These are phyloP conservation scores for Psilocybe mexicana DNA, from an alignment of 1,284 basidiomycete genomes.

Conservation along the genomic window DNA sequence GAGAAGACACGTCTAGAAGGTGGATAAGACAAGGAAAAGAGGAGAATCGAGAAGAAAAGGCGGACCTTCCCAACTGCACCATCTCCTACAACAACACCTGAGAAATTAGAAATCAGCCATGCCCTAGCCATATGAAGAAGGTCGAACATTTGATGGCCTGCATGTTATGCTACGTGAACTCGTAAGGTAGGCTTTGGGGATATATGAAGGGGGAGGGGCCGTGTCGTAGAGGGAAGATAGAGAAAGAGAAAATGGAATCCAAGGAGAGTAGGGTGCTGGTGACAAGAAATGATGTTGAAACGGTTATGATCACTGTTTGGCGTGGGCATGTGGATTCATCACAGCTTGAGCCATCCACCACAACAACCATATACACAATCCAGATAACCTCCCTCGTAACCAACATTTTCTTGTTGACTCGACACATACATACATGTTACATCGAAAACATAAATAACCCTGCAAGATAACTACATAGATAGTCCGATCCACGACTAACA, in stretches of 20 bases:
- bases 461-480: constrained; percentile 8
- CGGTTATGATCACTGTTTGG: constrained; percentile 27
- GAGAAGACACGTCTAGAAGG: constrained; percentile 84
- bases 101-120: constrained; percentile 30
- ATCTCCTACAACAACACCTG: constrained; percentile 98
- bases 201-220: constrained; percentile 16
- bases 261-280: constrained; percentile 22
- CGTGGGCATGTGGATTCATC: constrained; percentile 25
- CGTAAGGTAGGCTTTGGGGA: constrained; percentile 21
- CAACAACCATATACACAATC: constrained; percentile 15
- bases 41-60: neutral
- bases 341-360: constrained; percentile 14
- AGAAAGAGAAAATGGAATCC: constrained; percentile 23
- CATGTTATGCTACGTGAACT: constrained; percentile 42
- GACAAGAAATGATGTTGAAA: constrained; percentile 28
- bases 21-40: constrained; percentile 1
- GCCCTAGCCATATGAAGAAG: constrained; percentile 13
- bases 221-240: constrained; percentile 26
- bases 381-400: constrained; percentile 7
- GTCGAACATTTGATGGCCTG: constrained; percentile 70
- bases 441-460: constrained; percentile 15
- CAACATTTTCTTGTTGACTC: neutral
- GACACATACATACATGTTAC: constrained; percentile 13
- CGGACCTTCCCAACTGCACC: constrained; percentile 97
- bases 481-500: constrained; percentile 6